phyloP scores from a whole-genome alignment of 2,329 filamentous ascomycete species.

The Botrytis pseudocinerea region DNA sequence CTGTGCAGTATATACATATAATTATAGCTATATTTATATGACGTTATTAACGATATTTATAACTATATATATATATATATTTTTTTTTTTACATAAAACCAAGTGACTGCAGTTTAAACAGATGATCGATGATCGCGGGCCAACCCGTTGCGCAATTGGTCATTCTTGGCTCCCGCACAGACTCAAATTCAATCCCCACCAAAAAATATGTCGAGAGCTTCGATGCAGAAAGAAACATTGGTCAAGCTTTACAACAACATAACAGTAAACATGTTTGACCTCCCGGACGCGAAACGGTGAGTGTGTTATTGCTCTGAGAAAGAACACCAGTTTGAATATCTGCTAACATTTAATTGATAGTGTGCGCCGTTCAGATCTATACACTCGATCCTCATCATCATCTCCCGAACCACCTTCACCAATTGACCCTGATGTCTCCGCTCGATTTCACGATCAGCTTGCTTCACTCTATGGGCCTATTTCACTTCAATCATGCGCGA shows the following conservation, averaged over 20 bases:
- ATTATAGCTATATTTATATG: no score
- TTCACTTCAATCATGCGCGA: neutral
- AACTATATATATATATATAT: no score
- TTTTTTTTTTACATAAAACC: neutral
- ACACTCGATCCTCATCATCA: slow-evolving; percentile 38
- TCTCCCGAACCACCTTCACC: slow-evolving; percentile 27
- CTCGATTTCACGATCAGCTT: slow-evolving; percentile 31
- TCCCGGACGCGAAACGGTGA: slow-evolving; percentile 56
- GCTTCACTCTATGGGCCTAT: slow-evolving; percentile 34
- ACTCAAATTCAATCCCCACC: slow-evolving; percentile 6
- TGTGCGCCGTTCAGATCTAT: slow-evolving; percentile 57
- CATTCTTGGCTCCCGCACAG: slow-evolving; percentile 7
- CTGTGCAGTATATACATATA: neutral
- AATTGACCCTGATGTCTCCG: slow-evolving; percentile 34
- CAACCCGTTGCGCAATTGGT: slow-evolving; percentile 22
- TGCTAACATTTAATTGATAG: slow-evolving; percentile 38
- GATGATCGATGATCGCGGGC: neutral
- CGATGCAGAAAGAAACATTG: neutral
- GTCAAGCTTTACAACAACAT: slow-evolving; percentile 1
- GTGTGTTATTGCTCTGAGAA: slow-evolving; percentile 23
- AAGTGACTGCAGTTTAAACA: neutral
- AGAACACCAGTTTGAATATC: neutral
- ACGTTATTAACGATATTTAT: no score
- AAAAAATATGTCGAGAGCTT: slow-evolving; percentile 17
- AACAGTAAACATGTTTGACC: slow-evolving; percentile 49